Evolutionary conservation across 2,329 filamentous ascomycete genomes (phyloP).

Genomic region (Arthrobotrys sphaeroides): DNA sequence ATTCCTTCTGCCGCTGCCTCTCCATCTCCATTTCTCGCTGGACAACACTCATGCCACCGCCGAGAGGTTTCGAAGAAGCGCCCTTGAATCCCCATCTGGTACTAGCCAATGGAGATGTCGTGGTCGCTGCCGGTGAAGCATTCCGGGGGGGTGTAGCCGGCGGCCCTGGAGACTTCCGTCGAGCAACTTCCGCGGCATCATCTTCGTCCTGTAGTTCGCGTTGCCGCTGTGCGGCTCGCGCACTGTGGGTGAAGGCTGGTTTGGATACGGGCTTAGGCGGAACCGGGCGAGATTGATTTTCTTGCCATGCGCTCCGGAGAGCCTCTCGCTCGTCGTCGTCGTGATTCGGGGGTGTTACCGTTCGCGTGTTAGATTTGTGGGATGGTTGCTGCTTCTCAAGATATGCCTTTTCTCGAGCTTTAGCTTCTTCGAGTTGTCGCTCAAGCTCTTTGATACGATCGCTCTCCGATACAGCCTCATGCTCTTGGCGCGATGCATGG

Average conservation of each 20-base stretch:
- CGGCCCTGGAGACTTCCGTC: conserved; percentile 21
- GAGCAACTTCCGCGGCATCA: conserved; percentile 25
- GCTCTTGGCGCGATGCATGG: conserved; percentile 23
- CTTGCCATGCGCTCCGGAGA: conserved; percentile 42
- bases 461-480: conserved; percentile 48
- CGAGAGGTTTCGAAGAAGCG: neutral
- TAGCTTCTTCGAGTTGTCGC: conserved; percentile 73
- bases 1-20: conserved; percentile 77
- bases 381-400: conserved; percentile 29
- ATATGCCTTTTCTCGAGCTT: conserved; percentile 69
- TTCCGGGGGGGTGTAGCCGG: conserved; percentile 43
- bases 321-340: conserved; percentile 34
- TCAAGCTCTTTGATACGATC: conserved; percentile 81
- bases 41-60: conserved; percentile 60
- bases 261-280: conserved; percentile 16
- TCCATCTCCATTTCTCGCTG: conserved; percentile 85
- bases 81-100: conserved; percentile 50
- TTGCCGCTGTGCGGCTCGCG: conserved; percentile 46
- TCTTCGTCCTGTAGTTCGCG: conserved; percentile 51
- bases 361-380: conserved; percentile 20
- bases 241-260: conserved; percentile 37
- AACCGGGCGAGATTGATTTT: conserved; percentile 36
- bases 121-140: conserved; percentile 15
- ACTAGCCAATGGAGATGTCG: conserved; percentile 34
- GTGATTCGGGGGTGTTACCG: conserved; percentile 36